Evolutionary conservation across 495 filamentous ascomycete genomes (phyloP).

Genomic region (Podospora pseudocomata): DNA sequence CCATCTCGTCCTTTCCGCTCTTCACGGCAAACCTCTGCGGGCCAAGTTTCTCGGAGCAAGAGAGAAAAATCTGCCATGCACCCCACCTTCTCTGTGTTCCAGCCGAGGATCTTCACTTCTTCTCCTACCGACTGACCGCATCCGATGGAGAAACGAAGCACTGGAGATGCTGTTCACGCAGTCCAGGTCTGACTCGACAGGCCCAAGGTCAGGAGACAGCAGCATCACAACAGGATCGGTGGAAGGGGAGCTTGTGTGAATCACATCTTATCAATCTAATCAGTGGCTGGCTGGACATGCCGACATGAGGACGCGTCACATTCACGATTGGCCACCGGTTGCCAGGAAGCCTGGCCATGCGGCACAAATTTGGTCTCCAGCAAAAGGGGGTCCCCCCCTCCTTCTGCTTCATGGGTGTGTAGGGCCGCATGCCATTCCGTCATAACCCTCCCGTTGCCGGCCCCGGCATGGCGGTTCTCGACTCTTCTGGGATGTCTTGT

Average conservation of each 20-base stretch:
- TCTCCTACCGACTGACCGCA: background rate
- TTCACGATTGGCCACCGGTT: background rate
- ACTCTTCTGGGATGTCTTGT: background rate
- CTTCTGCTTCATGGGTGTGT: background rate
- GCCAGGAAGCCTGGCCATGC: slow-evolving; percentile 4
- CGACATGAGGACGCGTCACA: background rate
- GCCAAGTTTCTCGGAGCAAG: background rate
- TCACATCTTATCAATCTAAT: slow-evolving; percentile 31
- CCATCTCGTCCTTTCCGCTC: slow-evolving; percentile 3
- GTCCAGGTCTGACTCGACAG: background rate
- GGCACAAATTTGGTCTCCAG: slow-evolving; percentile 1
- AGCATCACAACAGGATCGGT: background rate
- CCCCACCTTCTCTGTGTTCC: background rate
- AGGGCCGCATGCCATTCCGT: slow-evolving; percentile 6
- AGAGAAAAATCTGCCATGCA: slow-evolving; percentile 18
- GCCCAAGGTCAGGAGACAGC: background rate
- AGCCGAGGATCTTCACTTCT: background rate
- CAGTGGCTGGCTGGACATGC: background rate
- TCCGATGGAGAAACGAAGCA: background rate
- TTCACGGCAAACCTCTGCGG: background rate
- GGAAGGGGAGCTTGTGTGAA: slow-evolving; percentile 1
- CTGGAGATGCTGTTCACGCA: background rate
- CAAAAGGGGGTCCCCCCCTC: background rate
- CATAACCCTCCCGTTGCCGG: slow-evolving; percentile 6
- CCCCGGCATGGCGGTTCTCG: slow-evolving; percentile 13